Evolutionary conservation across 768 basidiomycete genomes (phyloP).

Genomic region (Dentipellis sp.): DNA sequence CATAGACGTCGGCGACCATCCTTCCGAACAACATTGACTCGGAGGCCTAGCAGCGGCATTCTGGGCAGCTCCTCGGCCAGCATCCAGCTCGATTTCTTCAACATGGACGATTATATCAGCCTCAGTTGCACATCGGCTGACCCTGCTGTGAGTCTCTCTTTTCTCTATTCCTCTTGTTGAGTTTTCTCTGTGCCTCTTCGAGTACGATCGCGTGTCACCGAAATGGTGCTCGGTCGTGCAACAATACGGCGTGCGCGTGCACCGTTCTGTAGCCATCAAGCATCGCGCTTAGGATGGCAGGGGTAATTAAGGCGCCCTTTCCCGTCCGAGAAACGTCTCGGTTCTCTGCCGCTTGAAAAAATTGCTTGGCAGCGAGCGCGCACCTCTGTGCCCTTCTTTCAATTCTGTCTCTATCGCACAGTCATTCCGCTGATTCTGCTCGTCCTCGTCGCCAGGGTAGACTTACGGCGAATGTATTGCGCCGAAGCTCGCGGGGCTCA

Average conservation of each 20-base stretch:
- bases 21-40: conserved; percentile 5
- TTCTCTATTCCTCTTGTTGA: background rate
- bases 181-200: no score
- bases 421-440: background rate
- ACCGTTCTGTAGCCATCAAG: no score
- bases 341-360: no score
- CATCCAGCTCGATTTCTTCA: conserved; percentile 28
- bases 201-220: no score
- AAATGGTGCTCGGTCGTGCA: no score
- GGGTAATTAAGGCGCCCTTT: no score
- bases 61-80: conserved; percentile 32
- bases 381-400: background rate
- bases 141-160: conserved; percentile 9
- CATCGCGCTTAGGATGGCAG: no score
- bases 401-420: background rate
- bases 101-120: background rate
- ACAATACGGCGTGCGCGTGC: no score
- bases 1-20: no score
- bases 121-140: conserved; percentile 10
- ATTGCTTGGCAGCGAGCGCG: no score
- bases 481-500: conserved; percentile 37
- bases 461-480: conserved; percentile 31
- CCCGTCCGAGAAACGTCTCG: no score
- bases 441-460: no score
- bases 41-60: conserved; percentile 32